Percentiles rank a stretch among this genome's conserved stretches.
phyloP scores from a whole-genome alignment of 1,284 basidiomycete species.

The Apiotrichum veenhuisii region DNA sequence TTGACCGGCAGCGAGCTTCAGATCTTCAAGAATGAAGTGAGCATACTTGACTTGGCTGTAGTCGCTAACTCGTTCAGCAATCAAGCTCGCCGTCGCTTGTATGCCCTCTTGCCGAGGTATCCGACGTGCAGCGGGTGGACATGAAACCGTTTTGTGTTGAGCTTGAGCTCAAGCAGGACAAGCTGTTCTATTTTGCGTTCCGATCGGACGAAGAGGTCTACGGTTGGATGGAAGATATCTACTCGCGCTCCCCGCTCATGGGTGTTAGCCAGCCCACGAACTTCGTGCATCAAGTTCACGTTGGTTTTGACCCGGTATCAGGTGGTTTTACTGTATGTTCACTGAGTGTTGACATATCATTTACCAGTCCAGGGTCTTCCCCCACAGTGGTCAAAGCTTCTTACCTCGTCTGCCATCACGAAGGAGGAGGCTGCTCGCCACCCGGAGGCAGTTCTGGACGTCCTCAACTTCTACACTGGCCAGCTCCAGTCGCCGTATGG shows the following conservation, averaged over 20 bases:
- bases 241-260: slow-evolving; percentile 84
- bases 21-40: slow-evolving; percentile 89
- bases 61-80: slow-evolving; percentile 22
- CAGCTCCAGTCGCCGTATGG: slow-evolving; percentile 11
- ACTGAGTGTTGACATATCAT: background rate
- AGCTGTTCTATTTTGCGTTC: slow-evolving; percentile 53
- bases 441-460: slow-evolving; percentile 94
- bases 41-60: slow-evolving; percentile 22
- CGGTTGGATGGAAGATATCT: slow-evolving; percentile 94
- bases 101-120: slow-evolving; percentile 66
- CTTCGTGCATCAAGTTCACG: slow-evolving; percentile 97
- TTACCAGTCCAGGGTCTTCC: slow-evolving; percentile 69
- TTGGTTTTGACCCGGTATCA: slow-evolving; percentile 90
- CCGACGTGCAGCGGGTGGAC: slow-evolving; percentile 84
- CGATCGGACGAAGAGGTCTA: slow-evolving; percentile 95
- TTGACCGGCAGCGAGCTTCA: slow-evolving; percentile 74
- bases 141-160: slow-evolving; percentile 87
- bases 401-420: slow-evolving; percentile 95
- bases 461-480: slow-evolving; percentile 93
- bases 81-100: slow-evolving; percentile 29
- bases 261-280: slow-evolving; percentile 92
- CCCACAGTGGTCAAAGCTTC: slow-evolving; percentile 91
- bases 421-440: slow-evolving; percentile 96
- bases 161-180: slow-evolving; percentile 75
- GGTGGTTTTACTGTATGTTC: slow-evolving; percentile 81